Evolutionary conservation across 176 grass and related monocot species (phyloP).

Genomic region (Alloteropsis semialata): DNA sequence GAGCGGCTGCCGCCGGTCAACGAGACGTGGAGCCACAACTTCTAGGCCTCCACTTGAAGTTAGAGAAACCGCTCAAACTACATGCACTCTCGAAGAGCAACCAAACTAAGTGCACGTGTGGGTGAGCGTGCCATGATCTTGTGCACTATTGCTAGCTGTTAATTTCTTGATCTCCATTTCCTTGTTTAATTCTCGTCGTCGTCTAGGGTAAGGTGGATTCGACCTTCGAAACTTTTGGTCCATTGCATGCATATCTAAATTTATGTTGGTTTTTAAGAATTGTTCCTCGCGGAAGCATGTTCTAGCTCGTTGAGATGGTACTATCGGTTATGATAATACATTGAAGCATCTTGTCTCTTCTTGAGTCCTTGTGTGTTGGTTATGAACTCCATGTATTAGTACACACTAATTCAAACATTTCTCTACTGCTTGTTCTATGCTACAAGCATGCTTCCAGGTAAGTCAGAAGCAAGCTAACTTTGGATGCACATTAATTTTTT

Average conservation of each 20-base stretch:
- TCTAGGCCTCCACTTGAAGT: background rate
- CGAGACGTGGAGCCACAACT: conserved; percentile 45
- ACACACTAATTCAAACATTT: background rate
- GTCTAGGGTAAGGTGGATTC: background rate
- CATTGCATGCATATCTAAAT: background rate
- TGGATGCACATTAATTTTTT: background rate
- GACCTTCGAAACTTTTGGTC: background rate
- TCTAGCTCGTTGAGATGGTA: background rate
- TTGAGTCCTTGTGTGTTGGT: background rate
- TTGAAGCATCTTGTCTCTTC: background rate
- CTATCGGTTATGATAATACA: background rate
- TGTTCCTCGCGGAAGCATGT: background rate
- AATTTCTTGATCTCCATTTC: conserved; percentile 8
- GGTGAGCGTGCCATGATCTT: background rate
- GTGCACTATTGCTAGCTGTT: background rate
- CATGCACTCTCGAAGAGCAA: background rate
- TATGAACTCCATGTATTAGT: background rate
- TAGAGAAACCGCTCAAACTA: conserved; percentile 4
- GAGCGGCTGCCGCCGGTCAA: conserved; percentile 45
- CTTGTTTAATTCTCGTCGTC: background rate
- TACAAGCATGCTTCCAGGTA: background rate
- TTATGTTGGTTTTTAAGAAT: background rate
- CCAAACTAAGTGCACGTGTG: background rate
- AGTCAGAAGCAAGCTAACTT: too few species aligned
- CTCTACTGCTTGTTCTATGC: background rate